Percentiles rank a stretch among this genome's conserved stretches.
These are phyloP conservation scores for Paraphoma sp. DNA, from an alignment of 2,329 filamentous ascomycete genomes.

Conservation along the genomic window DNA sequence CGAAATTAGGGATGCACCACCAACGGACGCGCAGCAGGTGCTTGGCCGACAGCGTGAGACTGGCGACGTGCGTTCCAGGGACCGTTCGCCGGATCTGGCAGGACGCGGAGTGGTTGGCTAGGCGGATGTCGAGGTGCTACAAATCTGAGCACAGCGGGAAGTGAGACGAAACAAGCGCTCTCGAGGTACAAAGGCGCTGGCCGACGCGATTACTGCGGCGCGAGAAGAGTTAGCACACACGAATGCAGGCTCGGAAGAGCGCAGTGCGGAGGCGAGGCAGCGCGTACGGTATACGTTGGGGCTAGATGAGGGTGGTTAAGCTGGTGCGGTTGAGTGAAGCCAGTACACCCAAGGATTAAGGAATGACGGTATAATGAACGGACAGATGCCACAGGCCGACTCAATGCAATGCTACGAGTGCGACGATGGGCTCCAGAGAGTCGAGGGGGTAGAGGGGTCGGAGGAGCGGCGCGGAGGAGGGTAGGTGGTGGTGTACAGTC, in stretches of 20 bases:
- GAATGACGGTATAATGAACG: slow-evolving; percentile 47
- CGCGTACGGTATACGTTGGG: slow-evolving; percentile 34
- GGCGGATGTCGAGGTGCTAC: slow-evolving; percentile 35
- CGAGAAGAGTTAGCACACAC: slow-evolving; percentile 39
- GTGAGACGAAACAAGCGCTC: slow-evolving; percentile 49
- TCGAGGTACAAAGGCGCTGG: slow-evolving; percentile 42
- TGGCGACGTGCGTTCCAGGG: slow-evolving; percentile 28
- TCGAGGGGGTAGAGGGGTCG: slow-evolving; percentile 16
- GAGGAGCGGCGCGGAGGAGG: slow-evolving; percentile 27
- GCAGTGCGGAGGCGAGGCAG: slow-evolving; percentile 4
- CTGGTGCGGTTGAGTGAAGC: slow-evolving; percentile 33
- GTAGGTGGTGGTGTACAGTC: slow-evolving; percentile 21
- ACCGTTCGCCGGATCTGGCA: slow-evolving; percentile 21
- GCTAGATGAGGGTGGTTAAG: slow-evolving; percentile 7
- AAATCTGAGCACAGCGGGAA: slow-evolving; percentile 37
- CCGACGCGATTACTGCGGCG: slow-evolving; percentile 39
- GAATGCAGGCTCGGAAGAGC: slow-evolving; percentile 16
- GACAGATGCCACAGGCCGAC: slow-evolving; percentile 45
- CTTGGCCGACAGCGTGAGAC: slow-evolving; percentile 27
- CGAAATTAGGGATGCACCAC: slow-evolving; percentile 38
- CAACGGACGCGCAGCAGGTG: slow-evolving; percentile 28
- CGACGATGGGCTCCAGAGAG: slow-evolving; percentile 43
- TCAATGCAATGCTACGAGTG: slow-evolving; percentile 30
- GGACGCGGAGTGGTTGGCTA: slow-evolving; percentile 30
- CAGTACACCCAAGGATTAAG: slow-evolving; percentile 48